A percentile compares a stretch with the other conserved stretches of the same genome.
Conservation (phyloP, 2,329 filamentous ascomycete species). For the Didymella keratinophila region DNA sequence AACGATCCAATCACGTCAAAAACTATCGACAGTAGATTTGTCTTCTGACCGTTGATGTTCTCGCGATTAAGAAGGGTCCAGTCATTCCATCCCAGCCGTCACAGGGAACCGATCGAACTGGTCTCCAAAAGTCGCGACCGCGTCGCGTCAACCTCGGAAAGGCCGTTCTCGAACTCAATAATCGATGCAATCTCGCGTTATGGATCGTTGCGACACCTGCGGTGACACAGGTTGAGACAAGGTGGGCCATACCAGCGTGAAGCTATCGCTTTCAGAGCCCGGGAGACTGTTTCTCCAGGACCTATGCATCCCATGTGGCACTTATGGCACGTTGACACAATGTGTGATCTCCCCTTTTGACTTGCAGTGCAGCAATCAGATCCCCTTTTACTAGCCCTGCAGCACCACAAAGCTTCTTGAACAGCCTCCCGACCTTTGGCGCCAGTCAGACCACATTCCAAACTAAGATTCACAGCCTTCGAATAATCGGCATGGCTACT, state of each 20-base stretch:
- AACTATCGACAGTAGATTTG: not conserved
- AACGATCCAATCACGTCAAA: constrained; percentile 6
- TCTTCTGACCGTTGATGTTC: constrained; percentile 8
- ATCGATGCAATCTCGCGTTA: constrained; percentile 8
- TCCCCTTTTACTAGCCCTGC: constrained; percentile 13
- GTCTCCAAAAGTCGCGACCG: constrained; percentile 4
- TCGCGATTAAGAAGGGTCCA: constrained; percentile 6
- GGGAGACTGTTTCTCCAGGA: constrained; percentile 3
- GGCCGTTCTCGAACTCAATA: not conserved
- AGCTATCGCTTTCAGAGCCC: constrained; percentile 8
- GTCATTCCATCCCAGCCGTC: constrained; percentile 18
- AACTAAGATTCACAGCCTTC: not conserved
- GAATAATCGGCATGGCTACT: constrained; percentile 2
- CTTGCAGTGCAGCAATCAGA: constrained; percentile 4
- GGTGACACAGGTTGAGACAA: constrained; percentile 17
- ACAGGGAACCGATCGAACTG: constrained; percentile 2
- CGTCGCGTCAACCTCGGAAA: constrained; percentile 9
- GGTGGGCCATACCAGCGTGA: constrained; percentile 1
- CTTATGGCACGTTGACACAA: constrained; percentile 13
- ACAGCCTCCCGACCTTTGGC: not conserved
- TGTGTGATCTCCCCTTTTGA: constrained; percentile 18
- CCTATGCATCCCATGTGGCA: constrained; percentile 10
- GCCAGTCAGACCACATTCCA: not conserved
- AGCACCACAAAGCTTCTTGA: constrained; percentile 10
- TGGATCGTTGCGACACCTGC: constrained; percentile 15